phyloP scores from a whole-genome alignment of 2,329 filamentous ascomycete species.

The Scedosporium minutisporum region DNA sequence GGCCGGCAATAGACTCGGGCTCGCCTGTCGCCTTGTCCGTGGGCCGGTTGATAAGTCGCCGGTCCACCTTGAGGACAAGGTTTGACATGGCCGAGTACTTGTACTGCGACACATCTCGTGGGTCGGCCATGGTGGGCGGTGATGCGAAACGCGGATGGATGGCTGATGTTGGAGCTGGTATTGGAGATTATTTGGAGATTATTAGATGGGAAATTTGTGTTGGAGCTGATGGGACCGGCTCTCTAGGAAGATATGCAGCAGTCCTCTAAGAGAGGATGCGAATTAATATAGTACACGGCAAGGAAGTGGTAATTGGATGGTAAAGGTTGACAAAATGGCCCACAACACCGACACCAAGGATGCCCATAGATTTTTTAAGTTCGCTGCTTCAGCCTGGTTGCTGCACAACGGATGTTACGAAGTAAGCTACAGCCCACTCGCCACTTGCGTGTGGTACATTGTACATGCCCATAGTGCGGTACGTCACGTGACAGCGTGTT shows the following conservation, averaged over 20 bases:
- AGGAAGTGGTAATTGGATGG: neutral
- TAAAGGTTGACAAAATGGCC: neutral
- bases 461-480: neutral
- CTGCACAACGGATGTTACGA: neutral
- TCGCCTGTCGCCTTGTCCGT: conserved; percentile 94
- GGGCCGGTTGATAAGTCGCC: conserved; percentile 84
- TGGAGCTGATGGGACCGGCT: neutral
- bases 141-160: neutral
- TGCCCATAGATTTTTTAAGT: neutral
- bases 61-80: conserved; percentile 99
- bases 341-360: neutral
- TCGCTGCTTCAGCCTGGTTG: neutral
- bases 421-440: neutral
- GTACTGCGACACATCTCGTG: conserved; percentile 86
- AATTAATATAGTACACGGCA: neutral
- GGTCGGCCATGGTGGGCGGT: conserved; percentile 53
- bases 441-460: neutral
- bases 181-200: neutral
- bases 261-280: neutral
- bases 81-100: conserved; percentile 99
- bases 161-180: neutral
- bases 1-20: conserved; percentile 90
- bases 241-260: neutral
- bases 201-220: neutral
- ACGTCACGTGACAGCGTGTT: neutral